Base-by-base conservation (phyloP, 2,329 filamentous ascomycete genomes). In the Macrophomina pseudophaseolina region DNA sequence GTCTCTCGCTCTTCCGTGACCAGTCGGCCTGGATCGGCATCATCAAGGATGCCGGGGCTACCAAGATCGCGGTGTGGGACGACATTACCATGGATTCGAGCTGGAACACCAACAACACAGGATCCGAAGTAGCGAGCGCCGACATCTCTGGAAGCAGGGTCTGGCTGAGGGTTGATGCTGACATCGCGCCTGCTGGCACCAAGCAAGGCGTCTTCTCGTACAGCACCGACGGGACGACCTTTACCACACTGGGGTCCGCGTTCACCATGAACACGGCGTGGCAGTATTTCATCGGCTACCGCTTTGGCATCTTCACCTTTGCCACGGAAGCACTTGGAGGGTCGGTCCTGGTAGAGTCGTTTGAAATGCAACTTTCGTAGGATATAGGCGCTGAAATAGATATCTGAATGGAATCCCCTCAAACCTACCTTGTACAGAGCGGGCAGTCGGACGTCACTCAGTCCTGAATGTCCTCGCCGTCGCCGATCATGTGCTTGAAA, bases 1-100 rank as follows among this genome's bases (percentile, higher is more conserved):
- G 86, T 1, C 77, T 86, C 0, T 81, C 84, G 0, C 75, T 84
- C 4, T 85, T 88, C 74, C 81, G 86, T 0, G 84, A 88, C 69
- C 75, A 78, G 12, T 80, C 80, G 0, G 84, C 84, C 0, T 88
- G 82, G 72, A 84, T 88, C 35, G 85, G 83, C 1, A 73, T 88
- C 9, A 71, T 80, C 66, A 80, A 80, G 56, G 74, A 76, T 12
- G 77, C 70, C 5, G 68, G 82, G 0, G 70, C 75, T 3, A 71
- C 81, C 2, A 74, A 78, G 6, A 67, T 77, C 8, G 74, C 77
- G 54, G 73, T 76, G 70, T 73, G 76, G 7, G 77, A 81, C 51
- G 76, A 77, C 23, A 72, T 85, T 52, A 76, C 72, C 3, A 73
- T 82, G 66, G 76, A 81, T 68, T 74, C 35, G 1, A 71, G 68